Base-by-base conservation (phyloP, 805 yeast species). In the Candida coquimbonensis region DNA sequence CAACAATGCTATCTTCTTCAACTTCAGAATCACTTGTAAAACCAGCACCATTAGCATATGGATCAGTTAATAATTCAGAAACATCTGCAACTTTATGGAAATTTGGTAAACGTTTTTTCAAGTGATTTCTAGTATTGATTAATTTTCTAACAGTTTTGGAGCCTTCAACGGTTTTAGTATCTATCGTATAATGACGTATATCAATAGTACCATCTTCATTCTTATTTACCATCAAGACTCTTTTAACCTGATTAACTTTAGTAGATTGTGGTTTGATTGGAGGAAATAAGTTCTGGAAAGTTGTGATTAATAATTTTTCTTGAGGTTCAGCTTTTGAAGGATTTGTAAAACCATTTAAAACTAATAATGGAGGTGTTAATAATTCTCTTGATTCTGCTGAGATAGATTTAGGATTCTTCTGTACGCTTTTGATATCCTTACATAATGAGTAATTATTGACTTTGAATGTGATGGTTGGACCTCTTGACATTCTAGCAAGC, bases 231-330 rank as follows among this genome's bases (percentile, higher is more conserved):
- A 93, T 75, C 56, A 93, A 69, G 19, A 93, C 98, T 59, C 99
- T 75, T 57, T 80, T 83, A 44, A 93, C 89, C 1, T 84, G 70
- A 39, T 71, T 69, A 32, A 93, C 82, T 53, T 81, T 81, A 17
- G 95, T 85, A 47, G 71, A 67, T 53, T 87, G 87, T 4, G 96
- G 97, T 48, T 88, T 83, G 53, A 93, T 83, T 19, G 99, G 87
- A 7, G 99, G 99, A 64, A 91, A 87, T 79, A 93, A 80, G 67
- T 88, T 89, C 67, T 93, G 99, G 68, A 93, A 87, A 70, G 89
- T 81, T 4, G 97, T 87, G 29, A 95, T 80, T 46, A 89, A 63
- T 50, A 91, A 73, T 56, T 88, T 87, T 63, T 91, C 98, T 53
- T 82, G 81, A 34, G 78, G 75, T 34, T 72, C 77, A 19, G 83